Evolutionary conservation across 179 eudicot genomes (phyloP), one percentile per base, ranked within the genome.

Genomic region (Patellifolia procumbens): DNA sequence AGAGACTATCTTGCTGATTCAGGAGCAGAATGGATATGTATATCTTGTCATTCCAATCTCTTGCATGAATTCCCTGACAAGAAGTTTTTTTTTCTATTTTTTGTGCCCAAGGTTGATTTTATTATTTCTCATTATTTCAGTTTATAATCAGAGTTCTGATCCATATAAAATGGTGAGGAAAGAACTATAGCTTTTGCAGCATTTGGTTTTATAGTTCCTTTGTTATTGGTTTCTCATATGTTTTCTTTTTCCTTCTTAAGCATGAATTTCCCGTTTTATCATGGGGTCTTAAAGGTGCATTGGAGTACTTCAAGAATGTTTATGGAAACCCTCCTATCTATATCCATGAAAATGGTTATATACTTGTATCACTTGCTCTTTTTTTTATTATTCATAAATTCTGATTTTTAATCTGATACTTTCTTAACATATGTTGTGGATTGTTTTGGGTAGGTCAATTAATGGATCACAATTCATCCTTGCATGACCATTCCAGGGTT

Each of bases 301-400:
- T n/a, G n/a, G n/a, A n/a, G n/a, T n/a, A n/a, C n/a, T n/a, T n/a
- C n/a, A n/a, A n/a, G n/a, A n/a, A n/a, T n/a, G n/a, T n/a, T n/a
- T n/a, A n/a, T n/a, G n/a, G n/a, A n/a, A n/a, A 91, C 48, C 91
- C 89, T 55, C 86, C 88, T 22, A 69, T 88, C 8, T 85, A 85
- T 73, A 84, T 88, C 63, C 85, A 90, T 58, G 94, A 90, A 80
- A 88, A 90, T 29, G 94, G 94, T 90, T 43, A 4, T 1, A 22
- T n/a, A n/a, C n/a, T n/a, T n/a, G n/a, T n/a, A n/a, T n/a, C n/a
- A n/a, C n/a, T n/a, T n/a, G n/a, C n/a, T n/a, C n/a, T 52, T 39
- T 73, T 64, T 49, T 67, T 22, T 62, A 56, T 37, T 72, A 4
- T 29, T 11, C 72, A 81, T 16, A 28, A 32, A 49, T 49, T 48